Percentiles rank a stretch among this genome's conserved stretches.
Conservation (phyloP, 202 grass and related monocot genomes). For the Dendrocalamus latiflorus region DNA sequence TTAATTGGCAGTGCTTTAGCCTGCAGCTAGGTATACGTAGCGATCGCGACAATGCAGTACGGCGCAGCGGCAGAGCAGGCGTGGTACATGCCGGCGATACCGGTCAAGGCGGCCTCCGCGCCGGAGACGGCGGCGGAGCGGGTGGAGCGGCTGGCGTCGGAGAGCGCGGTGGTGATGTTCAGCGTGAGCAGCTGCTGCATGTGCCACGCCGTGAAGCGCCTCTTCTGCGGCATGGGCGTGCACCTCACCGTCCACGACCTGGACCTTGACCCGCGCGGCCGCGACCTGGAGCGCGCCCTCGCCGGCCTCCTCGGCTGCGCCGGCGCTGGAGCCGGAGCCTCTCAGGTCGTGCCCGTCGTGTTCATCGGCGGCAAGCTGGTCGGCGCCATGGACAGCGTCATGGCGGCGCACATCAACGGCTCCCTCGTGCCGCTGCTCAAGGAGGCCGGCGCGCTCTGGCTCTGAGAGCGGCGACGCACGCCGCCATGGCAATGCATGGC, state of each 20-base stretch:
- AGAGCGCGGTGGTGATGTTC: conserved; percentile 91
- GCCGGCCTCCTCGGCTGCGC: conserved; percentile 42
- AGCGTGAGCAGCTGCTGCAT: conserved; percentile 94
- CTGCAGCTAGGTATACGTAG: background rate
- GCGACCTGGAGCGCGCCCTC: conserved; percentile 66
- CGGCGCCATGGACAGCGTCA: conserved; percentile 88
- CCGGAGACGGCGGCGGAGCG: conserved; percentile 54
- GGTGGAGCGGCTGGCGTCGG: conserved; percentile 75
- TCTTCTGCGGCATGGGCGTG: conserved; percentile 94
- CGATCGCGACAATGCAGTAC: conserved; percentile 61
- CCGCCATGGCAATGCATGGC: background rate
- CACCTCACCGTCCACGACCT: conserved; percentile 76
- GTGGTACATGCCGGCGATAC: conserved; percentile 53
- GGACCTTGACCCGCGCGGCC: conserved; percentile 61
- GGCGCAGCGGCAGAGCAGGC: conserved; percentile 61
- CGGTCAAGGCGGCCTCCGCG: background rate
- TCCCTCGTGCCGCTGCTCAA: conserved; percentile 85
- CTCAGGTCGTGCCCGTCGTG: conserved; percentile 63
- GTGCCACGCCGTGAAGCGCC: conserved; percentile 95
- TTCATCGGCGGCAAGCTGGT: conserved; percentile 94
- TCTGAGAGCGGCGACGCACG: conserved; percentile 19
- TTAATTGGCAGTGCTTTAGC: background rate
- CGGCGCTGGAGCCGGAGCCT: background rate
- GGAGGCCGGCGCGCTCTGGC: conserved; percentile 93
- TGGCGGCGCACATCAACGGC: conserved; percentile 94